Conservation (phyloP, 495 filamentous ascomycete genomes). For the Trypethelium eluteriae region DNA sequence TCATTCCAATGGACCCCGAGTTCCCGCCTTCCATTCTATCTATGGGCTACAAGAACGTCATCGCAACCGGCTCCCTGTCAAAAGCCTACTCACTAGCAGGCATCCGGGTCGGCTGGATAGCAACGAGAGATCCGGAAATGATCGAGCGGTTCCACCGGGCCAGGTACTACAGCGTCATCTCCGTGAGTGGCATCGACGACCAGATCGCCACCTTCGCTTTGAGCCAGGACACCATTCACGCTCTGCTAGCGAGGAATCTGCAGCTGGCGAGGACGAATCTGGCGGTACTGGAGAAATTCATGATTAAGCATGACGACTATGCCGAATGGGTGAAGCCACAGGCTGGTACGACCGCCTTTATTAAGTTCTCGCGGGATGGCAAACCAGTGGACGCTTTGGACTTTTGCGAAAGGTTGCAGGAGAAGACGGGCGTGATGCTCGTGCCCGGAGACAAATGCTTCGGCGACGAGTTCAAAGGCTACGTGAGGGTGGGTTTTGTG, state of each 20-base stretch:
- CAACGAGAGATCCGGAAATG: conserved; percentile 53
- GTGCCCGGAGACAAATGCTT: conserved; percentile 72
- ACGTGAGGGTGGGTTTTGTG: conserved; percentile 73
- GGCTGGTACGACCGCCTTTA: conserved; percentile 76
- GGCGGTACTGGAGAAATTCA: conserved; percentile 57
- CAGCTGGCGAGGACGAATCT: conserved; percentile 65
- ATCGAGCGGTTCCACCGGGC: conserved; percentile 58
- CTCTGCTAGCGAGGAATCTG: conserved; percentile 61
- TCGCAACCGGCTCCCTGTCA: conserved; percentile 74
- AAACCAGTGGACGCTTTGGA: conserved; percentile 60
- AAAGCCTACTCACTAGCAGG: conserved; percentile 84
- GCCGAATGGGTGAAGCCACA: conserved; percentile 70
- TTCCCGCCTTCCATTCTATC: conserved; percentile 65
- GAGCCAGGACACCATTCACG: conserved; percentile 52
- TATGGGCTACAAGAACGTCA: conserved; percentile 59
- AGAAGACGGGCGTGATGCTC: conserved; percentile 70
- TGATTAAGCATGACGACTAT: conserved; percentile 53
- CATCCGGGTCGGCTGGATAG: conserved; percentile 77
- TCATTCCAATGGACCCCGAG: conserved; percentile 47
- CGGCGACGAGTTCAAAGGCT: conserved; percentile 69
- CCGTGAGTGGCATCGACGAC: conserved; percentile 76
- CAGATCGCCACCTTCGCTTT: conserved; percentile 70
- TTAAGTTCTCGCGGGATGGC: conserved; percentile 60
- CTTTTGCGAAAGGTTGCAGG: conserved; percentile 63
- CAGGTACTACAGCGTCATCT: conserved; percentile 80